Conservation (phyloP, 805 yeast genomes). For the Hemisphaericaspora nanyangensis region DNA sequence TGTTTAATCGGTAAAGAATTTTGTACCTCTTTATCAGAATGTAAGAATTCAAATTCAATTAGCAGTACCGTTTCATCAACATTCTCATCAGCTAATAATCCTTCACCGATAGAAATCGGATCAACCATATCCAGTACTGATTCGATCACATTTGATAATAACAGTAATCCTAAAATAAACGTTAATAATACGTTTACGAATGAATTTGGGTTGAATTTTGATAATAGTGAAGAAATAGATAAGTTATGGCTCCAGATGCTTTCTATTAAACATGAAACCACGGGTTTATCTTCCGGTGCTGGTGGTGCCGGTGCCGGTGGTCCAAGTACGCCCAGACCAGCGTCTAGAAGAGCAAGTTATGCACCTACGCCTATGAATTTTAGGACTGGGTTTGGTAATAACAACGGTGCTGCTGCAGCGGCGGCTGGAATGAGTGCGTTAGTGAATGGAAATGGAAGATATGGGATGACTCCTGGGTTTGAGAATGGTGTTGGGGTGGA, state of each 20-base stretch:
- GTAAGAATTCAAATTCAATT: not conserved
- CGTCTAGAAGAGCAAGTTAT: not conserved
- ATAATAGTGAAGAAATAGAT: conserved; percentile 28
- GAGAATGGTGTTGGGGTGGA: conserved; percentile 2
- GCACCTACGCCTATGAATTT: not conserved
- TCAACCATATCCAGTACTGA: too few relatives aligned
- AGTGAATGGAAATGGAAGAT: too few relatives aligned
- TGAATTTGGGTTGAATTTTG: conserved; percentile 14
- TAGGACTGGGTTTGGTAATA: not conserved
- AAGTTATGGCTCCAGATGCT: conserved; percentile 33
- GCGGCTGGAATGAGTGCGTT: too few relatives aligned
- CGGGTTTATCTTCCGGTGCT: not conserved
- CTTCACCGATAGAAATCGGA: too few relatives aligned
- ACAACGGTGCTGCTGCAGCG: not conserved
- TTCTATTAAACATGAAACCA: conserved; percentile 21
- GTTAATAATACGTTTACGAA: conserved; percentile 2
- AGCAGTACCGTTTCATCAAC: not conserved
- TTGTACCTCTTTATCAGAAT: conserved; percentile 8
- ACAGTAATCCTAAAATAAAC: not conserved
- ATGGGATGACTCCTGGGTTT: not conserved
- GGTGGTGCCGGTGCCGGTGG: not conserved
- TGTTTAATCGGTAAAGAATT: conserved; percentile 10
- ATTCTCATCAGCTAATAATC: conserved; percentile 1
- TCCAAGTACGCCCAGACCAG: not conserved
- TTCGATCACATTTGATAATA: not conserved